Evolutionary conservation across 257 asterid species (phyloP), one percentile per base, ranked within the genome.

Genomic region (Rehmannia glutinosa): DNA sequence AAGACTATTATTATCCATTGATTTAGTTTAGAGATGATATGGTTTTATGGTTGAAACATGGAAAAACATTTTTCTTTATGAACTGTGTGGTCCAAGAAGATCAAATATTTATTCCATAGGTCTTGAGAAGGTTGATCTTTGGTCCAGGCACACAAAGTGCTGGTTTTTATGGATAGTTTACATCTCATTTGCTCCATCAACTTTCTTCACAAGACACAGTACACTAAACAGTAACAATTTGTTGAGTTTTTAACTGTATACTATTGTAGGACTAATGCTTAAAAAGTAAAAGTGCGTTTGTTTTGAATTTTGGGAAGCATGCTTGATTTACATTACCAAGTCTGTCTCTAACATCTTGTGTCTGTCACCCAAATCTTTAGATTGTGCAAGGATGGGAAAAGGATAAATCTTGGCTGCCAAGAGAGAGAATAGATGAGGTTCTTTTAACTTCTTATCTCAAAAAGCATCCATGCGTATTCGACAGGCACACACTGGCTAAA

Each of bases 381-480:
- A 84, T 86, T 68, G 79, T 89, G 71, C 78, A 54, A 62, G 82
- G 80, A 78, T 92, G 95, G 98, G 96, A 87, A 78, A 81, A 78
- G 28, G 83, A 86, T 77, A 89, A 83, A 66, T 60, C 96, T 43
- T 92, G 98, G 98, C 85, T n/a, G n/a, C n/a, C n/a, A n/a, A n/a
- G n/a, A n/a, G n/a, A n/a, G n/a, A n/a, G n/a, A n/a, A n/a, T n/a
- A 64, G 91, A 91, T 51, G 95, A 91, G 98, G 98, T 91, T 51
- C 52, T 60, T 30, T 36, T 58, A 4, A 59, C 51, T 36, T 46
- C 57, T n/a, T 42, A 57, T 49, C 58, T 55, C 20, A 39, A 21
- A 58, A 45, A 43, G 47, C 70, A 12, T 70, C 36, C n/a, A 62
- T 67, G 8, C 47, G 46, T 72, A 46, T 52, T 20, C 9, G 62